phyloP scores from a whole-genome alignment of 2,329 filamentous ascomycete species.

The Nigrospora sphaerica region DNA sequence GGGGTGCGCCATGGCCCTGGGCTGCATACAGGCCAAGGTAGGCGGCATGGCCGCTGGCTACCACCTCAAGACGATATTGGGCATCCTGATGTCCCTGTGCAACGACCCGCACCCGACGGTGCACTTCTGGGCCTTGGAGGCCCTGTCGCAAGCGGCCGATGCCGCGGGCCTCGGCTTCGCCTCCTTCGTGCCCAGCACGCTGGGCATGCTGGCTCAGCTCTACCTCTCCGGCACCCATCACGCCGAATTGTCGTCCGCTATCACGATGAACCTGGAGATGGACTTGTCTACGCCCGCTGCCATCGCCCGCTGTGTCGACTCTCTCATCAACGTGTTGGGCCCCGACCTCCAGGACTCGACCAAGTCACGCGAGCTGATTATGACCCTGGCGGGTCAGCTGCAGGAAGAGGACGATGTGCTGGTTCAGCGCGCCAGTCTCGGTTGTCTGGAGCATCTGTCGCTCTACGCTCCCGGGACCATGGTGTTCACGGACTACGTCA shows the following conservation, averaged over 20 bases:
- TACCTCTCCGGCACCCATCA: slow-evolving; percentile 92
- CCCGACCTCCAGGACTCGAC: slow-evolving; percentile 89
- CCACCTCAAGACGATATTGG: slow-evolving; percentile 94
- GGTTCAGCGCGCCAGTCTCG: slow-evolving; percentile 69
- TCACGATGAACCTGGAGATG: slow-evolving; percentile 85
- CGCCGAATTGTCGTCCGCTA: slow-evolving; percentile 68
- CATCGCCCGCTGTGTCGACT: slow-evolving; percentile 83
- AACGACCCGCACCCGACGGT: slow-evolving; percentile 93
- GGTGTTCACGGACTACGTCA: slow-evolving; percentile 78
- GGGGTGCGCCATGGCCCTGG: slow-evolving; percentile 88
- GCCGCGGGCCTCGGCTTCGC: slow-evolving; percentile 91
- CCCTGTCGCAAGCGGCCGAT: slow-evolving; percentile 77
- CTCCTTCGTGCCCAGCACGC: slow-evolving; percentile 78
- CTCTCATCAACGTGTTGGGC: slow-evolving; percentile 92
- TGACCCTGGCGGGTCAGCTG: slow-evolving; percentile 80
- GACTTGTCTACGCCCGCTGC: slow-evolving; percentile 76
- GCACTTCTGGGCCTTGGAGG: slow-evolving; percentile 94
- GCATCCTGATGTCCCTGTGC: slow-evolving; percentile 94
- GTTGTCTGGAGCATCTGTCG: slow-evolving; percentile 83
- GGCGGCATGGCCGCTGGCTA: slow-evolving; percentile 96
- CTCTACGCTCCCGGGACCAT: slow-evolving; percentile 86
- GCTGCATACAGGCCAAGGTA: slow-evolving; percentile 89
- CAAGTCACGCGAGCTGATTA: slow-evolving; percentile 86
- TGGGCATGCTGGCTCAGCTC: slow-evolving; percentile 89
- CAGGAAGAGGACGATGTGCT: slow-evolving; percentile 64